These are phyloP conservation scores for Flaveria bidentis DNA, from an alignment of 129 eudicot species.

Conservation along the genomic window DNA sequence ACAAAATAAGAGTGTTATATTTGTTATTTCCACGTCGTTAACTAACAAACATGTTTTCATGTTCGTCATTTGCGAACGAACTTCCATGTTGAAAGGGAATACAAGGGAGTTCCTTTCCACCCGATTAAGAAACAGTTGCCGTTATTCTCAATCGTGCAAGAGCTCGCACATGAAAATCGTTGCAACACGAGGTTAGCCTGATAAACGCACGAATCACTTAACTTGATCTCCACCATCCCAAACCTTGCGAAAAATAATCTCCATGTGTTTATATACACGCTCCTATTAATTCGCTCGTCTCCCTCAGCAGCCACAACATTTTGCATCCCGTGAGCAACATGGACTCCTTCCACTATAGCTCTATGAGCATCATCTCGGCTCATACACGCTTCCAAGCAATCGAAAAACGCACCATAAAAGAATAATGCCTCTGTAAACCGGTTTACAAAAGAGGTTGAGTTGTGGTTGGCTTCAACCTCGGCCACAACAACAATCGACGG, in stretches of 20 bases:
- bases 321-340: constrained; percentile 49
- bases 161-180: constrained; percentile 44
- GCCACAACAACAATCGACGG: constrained; percentile 51
- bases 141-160: constrained; percentile 41
- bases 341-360: constrained; percentile 41
- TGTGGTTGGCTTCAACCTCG: constrained; percentile 64
- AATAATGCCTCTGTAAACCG: constrained; percentile 55
- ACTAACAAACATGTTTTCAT: neutral
- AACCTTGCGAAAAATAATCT: constrained; percentile 54
- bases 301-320: constrained; percentile 60
- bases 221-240: constrained; percentile 56
- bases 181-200: constrained; percentile 58
- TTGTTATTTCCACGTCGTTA: neutral
- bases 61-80: constrained; percentile 27
- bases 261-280: constrained; percentile 57
- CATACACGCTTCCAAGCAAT: constrained; percentile 56
- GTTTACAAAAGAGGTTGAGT: constrained; percentile 55
- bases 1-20: too few species aligned
- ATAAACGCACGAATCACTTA: constrained; percentile 51
- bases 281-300: constrained; percentile 42
- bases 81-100: constrained; percentile 72
- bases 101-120: constrained; percentile 77
- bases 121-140: constrained; percentile 62
- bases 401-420: constrained; percentile 50
- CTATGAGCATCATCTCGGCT: constrained; percentile 38